phyloP scores from a whole-genome alignment of 768 basidiomycete genomes.

The Roridomyces roridus region DNA sequence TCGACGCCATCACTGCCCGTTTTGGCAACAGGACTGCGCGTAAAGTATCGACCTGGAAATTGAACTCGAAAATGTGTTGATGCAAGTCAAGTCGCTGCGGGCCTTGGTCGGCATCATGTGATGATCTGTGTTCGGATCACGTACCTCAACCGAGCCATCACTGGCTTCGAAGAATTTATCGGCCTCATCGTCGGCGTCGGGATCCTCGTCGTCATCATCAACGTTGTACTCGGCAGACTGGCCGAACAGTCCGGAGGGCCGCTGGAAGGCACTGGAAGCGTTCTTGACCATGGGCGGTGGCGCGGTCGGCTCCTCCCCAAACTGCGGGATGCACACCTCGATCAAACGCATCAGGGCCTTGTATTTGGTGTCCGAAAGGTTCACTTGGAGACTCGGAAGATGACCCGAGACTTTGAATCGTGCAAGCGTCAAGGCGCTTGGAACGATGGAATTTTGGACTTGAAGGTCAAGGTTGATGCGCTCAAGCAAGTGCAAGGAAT shows the following conservation, averaged over 20 bases:
- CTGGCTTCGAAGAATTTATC: conserved; percentile 78
- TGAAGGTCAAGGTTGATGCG: conserved; percentile 89
- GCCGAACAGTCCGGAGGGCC: conserved; percentile 63
- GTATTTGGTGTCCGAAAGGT: conserved; percentile 90
- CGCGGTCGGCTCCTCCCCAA: conserved; percentile 53
- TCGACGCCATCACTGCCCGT: conserved; percentile 68
- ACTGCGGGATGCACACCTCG: conserved; percentile 88
- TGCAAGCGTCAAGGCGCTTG: conserved; percentile 79
- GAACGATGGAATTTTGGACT: conserved; percentile 93
- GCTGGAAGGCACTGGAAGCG: conserved; percentile 48
- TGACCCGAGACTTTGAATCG: conserved; percentile 91
- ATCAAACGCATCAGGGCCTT: conserved; percentile 91
- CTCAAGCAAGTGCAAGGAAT: conserved; percentile 87
- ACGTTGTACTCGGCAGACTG: conserved; percentile 68
- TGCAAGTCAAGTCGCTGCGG: conserved; percentile 47
- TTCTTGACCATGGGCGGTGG: conserved; percentile 28
- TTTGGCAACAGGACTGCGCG: conserved; percentile 81
- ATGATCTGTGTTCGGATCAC: conserved; percentile 22
- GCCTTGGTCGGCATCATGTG: neutral
- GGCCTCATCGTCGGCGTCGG: conserved; percentile 39
- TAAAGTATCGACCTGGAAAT: conserved; percentile 86
- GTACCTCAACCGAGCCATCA: conserved; percentile 63
- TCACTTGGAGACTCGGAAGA: conserved; percentile 86
- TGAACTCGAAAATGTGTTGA: conserved; percentile 78
- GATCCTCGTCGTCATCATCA: conserved; percentile 56